A percentile compares a stretch with the other conserved stretches of the same genome.
Evolutionary conservation across 306 rosid species (phyloP).

Genomic region (Trifolium dubium): DNA sequence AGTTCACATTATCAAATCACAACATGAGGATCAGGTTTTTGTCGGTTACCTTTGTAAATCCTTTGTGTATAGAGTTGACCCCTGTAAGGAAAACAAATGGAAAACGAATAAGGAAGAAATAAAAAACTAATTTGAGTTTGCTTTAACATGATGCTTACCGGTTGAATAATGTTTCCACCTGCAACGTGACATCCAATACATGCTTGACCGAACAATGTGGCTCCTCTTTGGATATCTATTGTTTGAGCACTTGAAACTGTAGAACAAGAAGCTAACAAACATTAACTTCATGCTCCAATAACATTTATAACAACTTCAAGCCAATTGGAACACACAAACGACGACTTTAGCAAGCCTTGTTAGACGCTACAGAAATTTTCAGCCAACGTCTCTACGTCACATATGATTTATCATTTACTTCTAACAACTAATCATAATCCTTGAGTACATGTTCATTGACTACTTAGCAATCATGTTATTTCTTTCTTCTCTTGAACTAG

Average conservation of each 20-base stretch:
- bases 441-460: constrained; percentile 2
- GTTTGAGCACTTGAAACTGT: constrained; percentile 71
- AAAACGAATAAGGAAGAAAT: constrained; percentile 29
- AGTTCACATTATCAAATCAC: no score
- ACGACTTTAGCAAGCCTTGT: neutral
- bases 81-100: constrained; percentile 51
- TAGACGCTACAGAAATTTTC: neutral
- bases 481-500: neutral
- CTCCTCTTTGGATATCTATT: constrained; percentile 75
- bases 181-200: constrained; percentile 93
- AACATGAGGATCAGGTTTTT: neutral
- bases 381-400: neutral
- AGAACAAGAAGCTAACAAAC: constrained; percentile 15
- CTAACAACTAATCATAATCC: no score
- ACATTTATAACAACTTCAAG: constrained; percentile 10
- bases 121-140: neutral
- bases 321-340: neutral
- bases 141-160: constrained; percentile 55
- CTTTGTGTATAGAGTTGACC: constrained; percentile 72
- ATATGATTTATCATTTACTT: neutral
- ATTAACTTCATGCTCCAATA: neutral
- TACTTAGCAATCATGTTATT: neutral
- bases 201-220: constrained; percentile 63
- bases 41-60: constrained; percentile 80
- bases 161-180: constrained; percentile 92